Evolutionary conservation across 257 asterid species (phyloP), one percentile per base, ranked within the genome.

Genomic region (Perilla frutescens): DNA sequence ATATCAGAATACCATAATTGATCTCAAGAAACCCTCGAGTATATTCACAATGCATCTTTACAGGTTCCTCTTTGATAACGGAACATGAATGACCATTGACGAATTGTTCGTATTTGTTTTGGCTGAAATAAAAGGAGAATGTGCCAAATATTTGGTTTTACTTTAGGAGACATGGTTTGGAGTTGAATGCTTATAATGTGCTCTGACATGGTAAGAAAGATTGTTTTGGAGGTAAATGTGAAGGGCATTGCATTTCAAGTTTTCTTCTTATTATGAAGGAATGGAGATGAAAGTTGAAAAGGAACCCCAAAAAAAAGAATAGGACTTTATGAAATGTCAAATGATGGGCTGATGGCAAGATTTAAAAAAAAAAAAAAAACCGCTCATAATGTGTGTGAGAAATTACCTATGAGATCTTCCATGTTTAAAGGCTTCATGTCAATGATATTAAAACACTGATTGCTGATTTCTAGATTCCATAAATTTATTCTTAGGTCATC

Each of bases 401-500:
- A 71, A 51, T 80, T 73, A 91, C 97, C 97, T 72, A 80, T 83
- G 75, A 91, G 96, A 73, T 89, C 96, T 76, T 87, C 97, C 94
- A 89, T 89, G 71, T 81, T 83, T 53, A 65, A 76, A 56, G 97
- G 97, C 88, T 89, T 89, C 87, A 80, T 71, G 80, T 91, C 94
- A 70, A 91, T 78, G 72, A 91, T 87, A 79, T 87, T 89, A 76
- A 89, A 91, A 79, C 97, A 87, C 80, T 84, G 97, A 76, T 81
- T 69, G 79, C 89, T 87, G 66, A 84, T 75, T 68, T 87, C 97
- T 70, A 87, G 85, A 82, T 91, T 91, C 97, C 97, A 91, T 74
- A 89, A 82, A 83, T 91, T 91, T 75, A 91, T 84, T 80, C 96
- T 84, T 57, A 91, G 87, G 81, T 91, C 96, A 72, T 91, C 97